Evolutionary conservation across 2,329 filamentous ascomycete species (phyloP).

Genomic region (Trichoderma sp.): DNA sequence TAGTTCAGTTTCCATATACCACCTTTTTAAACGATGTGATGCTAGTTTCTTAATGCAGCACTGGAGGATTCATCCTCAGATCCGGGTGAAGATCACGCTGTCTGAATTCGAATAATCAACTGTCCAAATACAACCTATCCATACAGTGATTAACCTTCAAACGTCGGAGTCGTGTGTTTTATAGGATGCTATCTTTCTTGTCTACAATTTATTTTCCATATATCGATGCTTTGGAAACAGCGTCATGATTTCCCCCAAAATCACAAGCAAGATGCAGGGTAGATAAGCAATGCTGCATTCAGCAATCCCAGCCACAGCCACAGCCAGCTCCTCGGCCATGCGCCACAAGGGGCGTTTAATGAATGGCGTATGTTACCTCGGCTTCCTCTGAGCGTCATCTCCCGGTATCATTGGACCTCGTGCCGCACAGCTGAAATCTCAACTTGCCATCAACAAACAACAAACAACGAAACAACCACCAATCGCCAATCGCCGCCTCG

Average conservation of each 20-base stretch:
- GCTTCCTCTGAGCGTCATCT: slow-evolving; percentile 12
- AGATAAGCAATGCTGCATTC: not conserved
- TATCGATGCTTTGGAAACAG: not conserved
- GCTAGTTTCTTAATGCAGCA: too few species aligned
- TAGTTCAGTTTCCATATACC: too few species aligned
- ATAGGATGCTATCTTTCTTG: too few species aligned
- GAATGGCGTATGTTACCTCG: not conserved
- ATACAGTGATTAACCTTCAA: too few species aligned
- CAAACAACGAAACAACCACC: not conserved
- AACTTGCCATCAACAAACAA: slow-evolving; percentile 2
- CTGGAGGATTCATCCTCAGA: too few species aligned
- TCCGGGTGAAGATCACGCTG: too few species aligned
- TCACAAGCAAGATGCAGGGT: not conserved
- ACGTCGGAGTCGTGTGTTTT: too few species aligned
- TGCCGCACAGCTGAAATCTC: slow-evolving; percentile 7
- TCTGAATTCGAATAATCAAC: too few species aligned
- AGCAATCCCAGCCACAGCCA: not conserved
- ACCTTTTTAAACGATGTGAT: too few species aligned
- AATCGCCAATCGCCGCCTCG: not conserved
- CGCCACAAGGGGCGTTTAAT: slow-evolving; percentile 7
- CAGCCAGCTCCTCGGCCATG: not conserved
- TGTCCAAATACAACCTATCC: too few species aligned
- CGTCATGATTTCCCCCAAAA: not conserved
- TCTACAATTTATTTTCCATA: not conserved
- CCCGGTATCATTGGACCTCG: not conserved